These are phyloP conservation scores for Epicoccum sorghinum DNA, from an alignment of 2,329 filamentous ascomycete genomes.

Conservation along the genomic window DNA sequence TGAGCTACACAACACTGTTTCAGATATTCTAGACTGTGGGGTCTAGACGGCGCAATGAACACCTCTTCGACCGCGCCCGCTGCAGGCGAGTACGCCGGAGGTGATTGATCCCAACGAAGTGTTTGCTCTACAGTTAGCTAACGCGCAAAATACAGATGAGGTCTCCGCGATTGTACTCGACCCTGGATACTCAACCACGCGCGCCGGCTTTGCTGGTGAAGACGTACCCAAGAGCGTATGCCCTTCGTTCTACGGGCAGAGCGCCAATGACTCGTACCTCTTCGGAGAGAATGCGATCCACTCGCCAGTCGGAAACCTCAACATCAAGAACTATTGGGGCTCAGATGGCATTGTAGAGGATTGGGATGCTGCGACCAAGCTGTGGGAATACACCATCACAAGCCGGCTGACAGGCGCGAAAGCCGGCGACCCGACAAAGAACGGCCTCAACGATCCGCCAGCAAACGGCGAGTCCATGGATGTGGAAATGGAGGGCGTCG, in stretches of 20 bases:
- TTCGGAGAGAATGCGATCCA: slow-evolving; percentile 93
- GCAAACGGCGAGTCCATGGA: slow-evolving; percentile 62
- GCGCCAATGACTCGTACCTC: slow-evolving; percentile 59
- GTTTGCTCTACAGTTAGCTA: slow-evolving; percentile 14
- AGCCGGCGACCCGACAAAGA: slow-evolving; percentile 71
- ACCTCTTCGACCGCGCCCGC: slow-evolving; percentile 48
- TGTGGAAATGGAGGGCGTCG: slow-evolving; percentile 63
- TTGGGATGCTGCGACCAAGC: slow-evolving; percentile 86
- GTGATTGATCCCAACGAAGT: slow-evolving; percentile 29
- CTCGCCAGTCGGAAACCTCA: slow-evolving; percentile 74
- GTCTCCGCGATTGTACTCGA: slow-evolving; percentile 97
- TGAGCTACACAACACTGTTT: neutral
- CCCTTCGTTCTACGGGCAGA: slow-evolving; percentile 81
- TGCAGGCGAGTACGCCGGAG: slow-evolving; percentile 55
- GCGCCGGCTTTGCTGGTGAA: slow-evolving; percentile 96
- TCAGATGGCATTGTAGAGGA: slow-evolving; percentile 90
- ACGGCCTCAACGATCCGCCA: slow-evolving; percentile 73
- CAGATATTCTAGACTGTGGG: slow-evolving; percentile 8
- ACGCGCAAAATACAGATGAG: slow-evolving; percentile 70
- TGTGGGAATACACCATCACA: slow-evolving; percentile 94
- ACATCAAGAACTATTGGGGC: slow-evolving; percentile 91
- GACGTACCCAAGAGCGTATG: slow-evolving; percentile 94
- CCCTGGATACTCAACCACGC: slow-evolving; percentile 86
- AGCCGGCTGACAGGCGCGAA: slow-evolving; percentile 82
- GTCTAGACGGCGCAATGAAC: slow-evolving; percentile 37